Base-by-base conservation (phyloP, 192 early-diverging fungal genomes). In the Umbelopsis ramanniana region DNA sequence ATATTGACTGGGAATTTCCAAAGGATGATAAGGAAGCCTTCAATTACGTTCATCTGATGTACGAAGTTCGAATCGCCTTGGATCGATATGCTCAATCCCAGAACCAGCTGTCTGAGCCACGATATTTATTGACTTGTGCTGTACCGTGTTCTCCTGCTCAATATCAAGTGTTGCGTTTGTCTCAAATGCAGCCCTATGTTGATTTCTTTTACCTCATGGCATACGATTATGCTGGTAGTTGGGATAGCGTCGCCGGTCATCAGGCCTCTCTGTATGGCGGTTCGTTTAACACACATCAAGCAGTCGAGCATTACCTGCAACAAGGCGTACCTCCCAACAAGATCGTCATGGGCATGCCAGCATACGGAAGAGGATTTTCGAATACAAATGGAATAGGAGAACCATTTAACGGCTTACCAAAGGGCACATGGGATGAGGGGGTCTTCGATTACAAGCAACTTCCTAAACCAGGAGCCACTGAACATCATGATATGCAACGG, bases 301-400 rank as follows among this genome's bases (percentile, higher is more conserved):
- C 94, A 6, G 91, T 98, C 11, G 82, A 85, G 4, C 82, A 86
- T 66, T 96, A 91, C 74, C 74, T 95, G 17, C 29, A 54, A 17
- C 79, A 84, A 26, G 95, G 96, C 6, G 90, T 97, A 22, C 93
- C 94, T 3, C 75, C 93, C 0, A 74, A 87, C 46, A 98, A 98
- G 73, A 73, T 99, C 33, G 91, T 96, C 1, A 85, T 98, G 60
- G 98, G 98, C 15, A 89, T 93, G 48, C 94, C 94, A 24, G 87
- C 95, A 72, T 99, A 97, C 81, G 96, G 94, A 3, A 88, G 98
- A n/a, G 94, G 89, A 4, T 99, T 99, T 81, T 84, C 86, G 69
- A 93, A 94, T 69, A 96, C 96, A 9, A 77, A 85, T 68, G 92
- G 92, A 3, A 78, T 91, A 19, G 88, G 87, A 4, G 78, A 84